Evolutionary conservation across 768 basidiomycete species (phyloP), one percentile per base, ranked within the genome.

Genomic region (Roridomyces roridus): DNA sequence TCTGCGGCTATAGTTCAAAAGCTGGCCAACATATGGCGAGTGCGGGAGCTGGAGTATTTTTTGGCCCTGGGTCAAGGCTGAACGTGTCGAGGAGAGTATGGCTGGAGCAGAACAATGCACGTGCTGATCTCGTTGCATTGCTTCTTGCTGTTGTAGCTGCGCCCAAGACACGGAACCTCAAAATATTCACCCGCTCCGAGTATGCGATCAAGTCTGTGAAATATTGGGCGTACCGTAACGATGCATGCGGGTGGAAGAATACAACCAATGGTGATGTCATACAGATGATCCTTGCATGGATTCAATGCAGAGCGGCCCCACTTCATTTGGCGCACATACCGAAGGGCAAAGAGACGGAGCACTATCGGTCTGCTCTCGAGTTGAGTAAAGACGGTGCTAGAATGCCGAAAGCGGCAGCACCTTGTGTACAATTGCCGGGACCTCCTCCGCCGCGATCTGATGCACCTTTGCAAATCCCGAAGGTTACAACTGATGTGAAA

Each of bases 161-260:
- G 18, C 37, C 48, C 4, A 18, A 18, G 17, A 26, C 37, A 2
- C 37, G 39, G 24, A 50, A 9, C 17, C 46, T 47, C 11, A 14
- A 17, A 11, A 28, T 50, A 25, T 25, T 36, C n/a, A 40, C 48
- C 15, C 26, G 48, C n/a, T 50, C 48, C 12, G 48, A 40, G 17
- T 50, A 50, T 24, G 48, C 24, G 6, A 41, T 50, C 12, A 35
- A 36, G 18, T 50, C 37, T 10, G 24, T 50, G 7, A 21, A 7
- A 8, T 6, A 39, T 7, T 50, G 26, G 7, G 48, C 48, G 2
- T 29, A 26, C 25, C 39, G 28, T 21, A 50, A 50, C 20, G 37
- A 39, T 20, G 14, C 48, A 15, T 50, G 48, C 25, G 48, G 48
- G 14, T 50, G 48, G 48, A 50, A 6, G n/a, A 39, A 36, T 28